phyloP scores from a whole-genome alignment of 2,329 filamentous ascomycete genomes.

The Xylaria sp. region DNA sequence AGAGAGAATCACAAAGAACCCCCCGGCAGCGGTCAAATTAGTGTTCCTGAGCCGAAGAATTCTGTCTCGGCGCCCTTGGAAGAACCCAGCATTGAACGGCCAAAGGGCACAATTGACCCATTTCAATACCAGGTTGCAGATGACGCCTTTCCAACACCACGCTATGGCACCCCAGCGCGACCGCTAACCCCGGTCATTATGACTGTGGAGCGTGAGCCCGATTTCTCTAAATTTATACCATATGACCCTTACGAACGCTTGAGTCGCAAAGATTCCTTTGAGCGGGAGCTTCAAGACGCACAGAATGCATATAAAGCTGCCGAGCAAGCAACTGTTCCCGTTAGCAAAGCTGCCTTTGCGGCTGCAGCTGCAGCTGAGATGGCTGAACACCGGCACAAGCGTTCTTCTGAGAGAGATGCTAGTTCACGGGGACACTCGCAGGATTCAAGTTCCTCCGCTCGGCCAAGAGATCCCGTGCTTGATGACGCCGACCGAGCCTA shows the following conservation, averaged over 20 bases:
- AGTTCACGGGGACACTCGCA: constrained; percentile 52
- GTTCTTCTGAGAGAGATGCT: constrained; percentile 50
- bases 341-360: constrained; percentile 59
- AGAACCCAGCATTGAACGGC: constrained; percentile 42
- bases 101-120: constrained; percentile 60
- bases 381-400: constrained; percentile 50
- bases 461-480: constrained; percentile 59
- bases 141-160: constrained; percentile 62
- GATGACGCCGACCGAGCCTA: constrained; percentile 69
- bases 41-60: constrained; percentile 35
- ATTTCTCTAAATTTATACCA: constrained; percentile 53
- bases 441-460: constrained; percentile 45
- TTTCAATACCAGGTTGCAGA: constrained; percentile 68
- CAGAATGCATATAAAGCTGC: constrained; percentile 59
- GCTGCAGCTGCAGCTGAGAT: constrained; percentile 59
- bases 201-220: constrained; percentile 65
- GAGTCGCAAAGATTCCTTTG: constrained; percentile 63
- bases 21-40: constrained; percentile 34
- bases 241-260: constrained; percentile 52
- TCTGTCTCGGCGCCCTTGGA: constrained; percentile 48
- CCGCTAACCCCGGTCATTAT: constrained; percentile 63
- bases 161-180: constrained; percentile 53
- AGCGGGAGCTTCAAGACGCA: constrained; percentile 59
- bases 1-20: constrained; percentile 46
- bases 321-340: constrained; percentile 60